Evolutionary conservation across 441 rosid genomes (phyloP).

Genomic region (Erysimum pusillum): DNA sequence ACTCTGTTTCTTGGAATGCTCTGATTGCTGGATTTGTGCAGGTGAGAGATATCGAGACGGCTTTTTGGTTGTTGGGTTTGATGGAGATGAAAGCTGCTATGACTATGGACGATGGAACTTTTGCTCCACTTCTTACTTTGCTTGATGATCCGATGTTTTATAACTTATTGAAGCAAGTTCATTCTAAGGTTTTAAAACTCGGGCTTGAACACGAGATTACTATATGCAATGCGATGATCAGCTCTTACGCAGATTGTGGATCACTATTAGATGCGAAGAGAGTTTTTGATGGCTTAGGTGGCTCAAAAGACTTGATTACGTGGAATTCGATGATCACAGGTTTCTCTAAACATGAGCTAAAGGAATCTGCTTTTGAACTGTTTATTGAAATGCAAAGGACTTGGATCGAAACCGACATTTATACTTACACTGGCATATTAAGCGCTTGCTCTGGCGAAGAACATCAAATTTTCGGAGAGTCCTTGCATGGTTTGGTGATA

Average conservation of each 20-base stretch:
- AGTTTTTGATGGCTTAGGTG: slow-evolving; percentile 61
- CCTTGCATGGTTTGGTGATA: slow-evolving; percentile 67
- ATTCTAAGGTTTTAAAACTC: slow-evolving; percentile 64
- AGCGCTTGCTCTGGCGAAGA: slow-evolving; percentile 61
- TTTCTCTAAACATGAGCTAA: slow-evolving; percentile 58
- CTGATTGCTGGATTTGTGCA: slow-evolving; percentile 69
- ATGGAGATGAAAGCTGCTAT: slow-evolving; percentile 64
- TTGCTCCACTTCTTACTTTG: slow-evolving; percentile 76
- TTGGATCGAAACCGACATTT: slow-evolving; percentile 63
- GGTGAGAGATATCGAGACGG: slow-evolving; percentile 50
- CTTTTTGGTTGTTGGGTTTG: slow-evolving; percentile 60
- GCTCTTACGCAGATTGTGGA: slow-evolving; percentile 74
- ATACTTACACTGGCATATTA: slow-evolving; percentile 70
- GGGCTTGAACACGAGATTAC: slow-evolving; percentile 60
- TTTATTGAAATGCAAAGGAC: slow-evolving; percentile 60
- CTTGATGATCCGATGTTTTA: slow-evolving; percentile 59
- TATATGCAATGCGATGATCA: slow-evolving; percentile 69
- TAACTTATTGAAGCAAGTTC: slow-evolving; percentile 55
- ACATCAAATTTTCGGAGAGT: slow-evolving; percentile 52
- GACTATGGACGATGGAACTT: slow-evolving; percentile 69
- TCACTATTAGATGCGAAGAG: slow-evolving; percentile 61
- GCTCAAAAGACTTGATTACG: slow-evolving; percentile 61
- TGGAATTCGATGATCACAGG: slow-evolving; percentile 83
- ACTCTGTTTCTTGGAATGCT: slow-evolving; percentile 79
- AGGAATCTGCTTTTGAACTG: slow-evolving; percentile 56